Base-by-base conservation (phyloP, 768 basidiomycete genomes). In the Pisolithus marmoratus region DNA sequence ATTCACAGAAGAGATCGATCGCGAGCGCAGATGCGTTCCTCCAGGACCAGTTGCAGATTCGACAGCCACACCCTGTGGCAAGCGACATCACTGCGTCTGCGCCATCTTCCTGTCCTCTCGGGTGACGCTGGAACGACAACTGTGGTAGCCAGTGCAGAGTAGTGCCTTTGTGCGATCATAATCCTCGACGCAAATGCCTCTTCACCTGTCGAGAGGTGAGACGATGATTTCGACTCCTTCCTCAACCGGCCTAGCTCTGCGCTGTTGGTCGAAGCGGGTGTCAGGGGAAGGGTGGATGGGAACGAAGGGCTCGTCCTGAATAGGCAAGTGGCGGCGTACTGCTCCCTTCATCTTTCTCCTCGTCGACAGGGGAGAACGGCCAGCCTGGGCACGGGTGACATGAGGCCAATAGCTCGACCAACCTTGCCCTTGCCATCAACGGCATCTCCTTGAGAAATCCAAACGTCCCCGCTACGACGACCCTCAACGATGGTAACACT, bases 141-240 rank as follows among this genome's bases (percentile, higher is more conserved):
- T 4, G 83, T 86, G 51, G 80, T 82, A 2, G 85, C 86, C 45
- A 87, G 70, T 1, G 84, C 70, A 4, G 86, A 87, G 58, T 85
- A 87, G 63, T 87, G 86, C 43, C 81, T 73, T 62, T 87, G 82
- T 0, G 85, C 86, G 47, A 85, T 68, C 84, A 87, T 85, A 60
- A 87, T 83, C 53, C 70, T 72, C 29, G 79, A 79, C 37, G 79
- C 53, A n/a, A 52, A 61, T 41, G 73, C 74, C 29, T 82, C 83
- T 40, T 82, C 80, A 4, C 58, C 71, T 17, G 68, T 73, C 17
- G 81, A 81, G 50, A 73, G 62, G 56, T 76, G 76, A 11, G 83
- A 82, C 53, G 80, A 82, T 4, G 73, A 70, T 60, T 77, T 79
- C 3, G 83, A 83, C 11, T 80, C 74, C 40, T 68, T 72, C 52